These are phyloP conservation scores for Vitis cinerea DNA, from an alignment of 164 flowering plant species.

Conservation along the genomic window DNA sequence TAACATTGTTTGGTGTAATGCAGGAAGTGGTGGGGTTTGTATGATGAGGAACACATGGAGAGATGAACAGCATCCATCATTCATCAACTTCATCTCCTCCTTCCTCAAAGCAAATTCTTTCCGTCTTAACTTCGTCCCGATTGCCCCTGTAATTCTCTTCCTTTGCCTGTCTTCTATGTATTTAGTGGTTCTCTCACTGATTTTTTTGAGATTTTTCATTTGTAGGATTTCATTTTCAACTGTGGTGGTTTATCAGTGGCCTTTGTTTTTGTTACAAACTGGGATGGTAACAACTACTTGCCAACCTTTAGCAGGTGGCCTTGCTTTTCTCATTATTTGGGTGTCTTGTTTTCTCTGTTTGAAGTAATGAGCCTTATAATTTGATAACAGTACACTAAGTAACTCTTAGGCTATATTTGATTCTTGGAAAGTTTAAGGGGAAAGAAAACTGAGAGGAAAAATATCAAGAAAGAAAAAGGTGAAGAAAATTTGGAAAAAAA, in stretches of 20 bases:
- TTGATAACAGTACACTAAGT: no score
- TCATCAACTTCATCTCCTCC: constrained; percentile 71
- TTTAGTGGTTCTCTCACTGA: not conserved
- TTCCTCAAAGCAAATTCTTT: constrained; percentile 74
- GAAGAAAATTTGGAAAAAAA: no score
- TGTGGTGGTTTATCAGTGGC: constrained; percentile 91
- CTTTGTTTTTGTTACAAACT: constrained; percentile 74
- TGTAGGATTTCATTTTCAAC: constrained; percentile 93
- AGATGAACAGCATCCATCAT: constrained; percentile 70
- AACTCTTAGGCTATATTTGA: no score
- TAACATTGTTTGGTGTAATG: not conserved
- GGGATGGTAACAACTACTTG: constrained; percentile 39
- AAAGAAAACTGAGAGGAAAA: no score
- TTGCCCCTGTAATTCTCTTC: constrained; percentile 62
- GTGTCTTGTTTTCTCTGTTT: not conserved
- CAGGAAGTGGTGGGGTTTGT: constrained; percentile 70
- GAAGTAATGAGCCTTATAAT: no score
- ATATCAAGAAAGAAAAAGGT: no score
- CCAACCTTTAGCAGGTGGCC: constrained; percentile 60
- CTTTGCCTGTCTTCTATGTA: not conserved
- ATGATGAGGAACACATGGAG: constrained; percentile 85
- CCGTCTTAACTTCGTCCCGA: constrained; percentile 70
- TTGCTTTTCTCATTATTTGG: not conserved
- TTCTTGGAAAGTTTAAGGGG: no score
- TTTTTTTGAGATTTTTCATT: constrained; percentile 2